phyloP scores from a whole-genome alignment of 305 asterid species.

The Fraxinus angustifolia region DNA sequence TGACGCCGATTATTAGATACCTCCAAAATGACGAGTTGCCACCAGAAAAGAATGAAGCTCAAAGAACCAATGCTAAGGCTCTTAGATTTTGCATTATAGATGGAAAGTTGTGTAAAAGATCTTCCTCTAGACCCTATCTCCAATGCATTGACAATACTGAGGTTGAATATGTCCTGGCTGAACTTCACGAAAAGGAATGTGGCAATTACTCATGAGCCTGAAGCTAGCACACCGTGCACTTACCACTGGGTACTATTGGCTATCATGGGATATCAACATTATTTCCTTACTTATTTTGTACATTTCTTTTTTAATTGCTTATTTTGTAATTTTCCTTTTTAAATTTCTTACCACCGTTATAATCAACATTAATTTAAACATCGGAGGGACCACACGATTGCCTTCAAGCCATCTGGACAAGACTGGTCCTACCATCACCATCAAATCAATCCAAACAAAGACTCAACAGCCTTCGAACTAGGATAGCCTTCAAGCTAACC shows the following conservation, averaged over 20 bases:
- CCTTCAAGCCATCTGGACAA: background rate
- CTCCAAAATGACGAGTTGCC: background rate
- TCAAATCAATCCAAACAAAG: background rate
- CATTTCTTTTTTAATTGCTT: no score
- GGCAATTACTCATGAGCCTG: background rate
- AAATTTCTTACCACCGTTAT: background rate
- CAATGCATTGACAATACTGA: background rate
- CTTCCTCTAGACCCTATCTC: background rate
- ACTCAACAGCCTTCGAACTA: background rate
- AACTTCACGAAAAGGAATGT: background rate
- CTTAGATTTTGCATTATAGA: no score
- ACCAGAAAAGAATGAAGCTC: background rate
- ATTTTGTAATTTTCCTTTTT: no score
- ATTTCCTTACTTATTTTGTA: background rate
- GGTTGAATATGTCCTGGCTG: background rate
- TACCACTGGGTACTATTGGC: background rate
- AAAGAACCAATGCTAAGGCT: background rate
- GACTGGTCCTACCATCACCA: background rate
- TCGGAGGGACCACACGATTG: background rate
- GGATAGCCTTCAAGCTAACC: background rate
- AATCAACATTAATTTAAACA: background rate
- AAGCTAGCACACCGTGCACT: no score
- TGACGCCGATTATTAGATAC: background rate
- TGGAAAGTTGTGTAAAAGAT: background rate
- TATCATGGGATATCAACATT: background rate